Evolutionary conservation across 495 filamentous ascomycete species (phyloP).

Genomic region (Podospora pseudopauciseta): DNA sequence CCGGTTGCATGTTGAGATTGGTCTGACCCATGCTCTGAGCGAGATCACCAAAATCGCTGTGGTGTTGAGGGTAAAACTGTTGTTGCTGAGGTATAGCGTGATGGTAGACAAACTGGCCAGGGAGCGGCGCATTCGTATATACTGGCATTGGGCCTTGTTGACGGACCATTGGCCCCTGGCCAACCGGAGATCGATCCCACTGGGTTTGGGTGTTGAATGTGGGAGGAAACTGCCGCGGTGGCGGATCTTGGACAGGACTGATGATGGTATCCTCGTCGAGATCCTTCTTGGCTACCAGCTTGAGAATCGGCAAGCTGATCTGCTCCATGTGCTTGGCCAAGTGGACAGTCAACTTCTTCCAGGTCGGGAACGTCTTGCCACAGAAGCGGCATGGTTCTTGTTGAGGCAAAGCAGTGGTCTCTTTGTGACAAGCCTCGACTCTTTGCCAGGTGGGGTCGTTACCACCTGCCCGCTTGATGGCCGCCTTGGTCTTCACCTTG

Average conservation of each 20-base stretch:
- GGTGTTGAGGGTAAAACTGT: not conserved
- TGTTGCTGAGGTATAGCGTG: conserved; percentile 10
- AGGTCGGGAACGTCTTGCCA: conserved; percentile 72
- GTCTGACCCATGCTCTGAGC: conserved; percentile 19
- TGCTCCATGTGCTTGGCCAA: conserved; percentile 96
- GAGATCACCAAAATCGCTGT: conserved; percentile 12
- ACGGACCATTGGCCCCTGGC: conserved; percentile 12
- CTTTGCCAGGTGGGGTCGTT: conserved; percentile 67
- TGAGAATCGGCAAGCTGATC: conserved; percentile 80
- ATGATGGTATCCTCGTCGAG: conserved; percentile 59
- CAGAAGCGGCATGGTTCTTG: conserved; percentile 93
- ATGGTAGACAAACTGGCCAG: conserved; percentile 7
- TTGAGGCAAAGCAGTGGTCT: conserved; percentile 60
- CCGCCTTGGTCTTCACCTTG: conserved; percentile 57
- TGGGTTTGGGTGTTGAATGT: conserved; percentile 31
- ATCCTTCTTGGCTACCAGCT: conserved; percentile 60
- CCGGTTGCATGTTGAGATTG: conserved; percentile 14
- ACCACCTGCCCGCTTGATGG: conserved; percentile 51
- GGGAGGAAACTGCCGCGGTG: conserved; percentile 38
- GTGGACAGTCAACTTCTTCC: conserved; percentile 94
- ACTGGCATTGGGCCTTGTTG: conserved; percentile 23
- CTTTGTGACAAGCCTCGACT: conserved; percentile 75
- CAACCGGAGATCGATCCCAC: conserved; percentile 14
- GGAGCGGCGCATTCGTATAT: not conserved
- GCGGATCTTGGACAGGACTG: conserved; percentile 57